Evolutionary conservation across 768 basidiomycete genomes (phyloP), one percentile per base, ranked within the genome.

Genomic region (Lactarius pseudohatsudake): DNA sequence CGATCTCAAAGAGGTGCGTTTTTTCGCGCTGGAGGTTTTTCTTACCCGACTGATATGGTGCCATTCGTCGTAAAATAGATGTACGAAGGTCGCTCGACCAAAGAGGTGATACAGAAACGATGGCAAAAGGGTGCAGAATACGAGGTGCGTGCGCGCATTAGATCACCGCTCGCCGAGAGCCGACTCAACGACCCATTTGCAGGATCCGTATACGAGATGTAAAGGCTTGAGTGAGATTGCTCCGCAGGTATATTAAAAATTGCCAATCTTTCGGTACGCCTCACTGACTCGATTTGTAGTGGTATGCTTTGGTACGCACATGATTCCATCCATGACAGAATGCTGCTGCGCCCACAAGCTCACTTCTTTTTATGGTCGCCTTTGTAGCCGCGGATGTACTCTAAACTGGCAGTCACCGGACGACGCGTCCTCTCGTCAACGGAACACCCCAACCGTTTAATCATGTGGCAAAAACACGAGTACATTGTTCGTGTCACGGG

Each of bases 361-460:
- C 55, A 64, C 26, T 18, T 65, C 60, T 38, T n/a, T 30, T 57
- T 65, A 47, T 6, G 16, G 13, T 32, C 18, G 4, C 20, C n/a
- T 41, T 34, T 56, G 38, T 69, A 89, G 88, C 78, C 85, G 2
- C 87, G 84, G 69, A 62, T 86, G 4, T 82, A 84, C 67, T 78
- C 83, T 5, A 77, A 79, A 38, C 84, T 86, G 2, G 80, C 81
- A 65, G 82, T 79, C 8, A 68, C 86, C 15, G 80, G 81, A 13
- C 79, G 75, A 45, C 82, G 86, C 32, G 78, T 89, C 7, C 82
- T 90, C 77, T 82, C 85, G 0, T 87, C 87, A 0, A 86, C 84
- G 1, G 74, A 77, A 47, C 70, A 74, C 15, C 89, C 88, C 4
- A 88, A 87, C 72, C 84, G 83, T 30, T 74, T 90, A 10, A 80